Conservation (phyloP, 305 asterid species). For the Fraxinus greggii region DNA sequence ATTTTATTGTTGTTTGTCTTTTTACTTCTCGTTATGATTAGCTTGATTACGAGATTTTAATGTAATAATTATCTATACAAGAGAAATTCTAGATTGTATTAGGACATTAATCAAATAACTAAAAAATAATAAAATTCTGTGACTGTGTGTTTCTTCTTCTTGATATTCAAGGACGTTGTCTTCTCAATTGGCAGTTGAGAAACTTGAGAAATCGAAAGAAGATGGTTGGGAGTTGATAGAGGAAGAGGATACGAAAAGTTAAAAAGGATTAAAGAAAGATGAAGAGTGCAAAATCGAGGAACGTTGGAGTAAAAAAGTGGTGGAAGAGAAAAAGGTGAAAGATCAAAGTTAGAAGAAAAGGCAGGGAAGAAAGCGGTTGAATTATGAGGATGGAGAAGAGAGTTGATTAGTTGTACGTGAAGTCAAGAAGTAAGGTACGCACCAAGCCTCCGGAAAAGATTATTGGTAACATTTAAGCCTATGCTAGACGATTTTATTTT, state of each 20-base stretch:
- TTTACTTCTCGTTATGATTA: too few relatives aligned
- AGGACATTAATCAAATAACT: too few relatives aligned
- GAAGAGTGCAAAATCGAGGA: background rate
- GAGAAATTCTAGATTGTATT: too few relatives aligned
- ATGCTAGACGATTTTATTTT: too few relatives aligned
- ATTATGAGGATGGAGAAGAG: background rate
- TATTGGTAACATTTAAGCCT: too few relatives aligned
- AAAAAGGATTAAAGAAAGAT: conserved; percentile 21
- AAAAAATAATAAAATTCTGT: background rate
- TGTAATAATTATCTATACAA: too few relatives aligned
- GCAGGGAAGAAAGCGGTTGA: conserved; percentile 22
- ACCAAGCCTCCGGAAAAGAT: too few relatives aligned
- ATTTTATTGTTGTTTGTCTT: too few relatives aligned
- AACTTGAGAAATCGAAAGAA: conserved; percentile 28
- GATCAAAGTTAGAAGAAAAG: conserved; percentile 10
- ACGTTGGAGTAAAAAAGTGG: background rate
- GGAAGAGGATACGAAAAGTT: background rate
- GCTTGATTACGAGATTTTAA: too few relatives aligned
- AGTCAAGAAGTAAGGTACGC: background rate
- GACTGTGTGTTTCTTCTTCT: too few relatives aligned
- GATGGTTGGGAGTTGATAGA: conserved; percentile 9
- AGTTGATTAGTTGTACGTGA: background rate
- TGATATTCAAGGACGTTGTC: conserved; percentile 22
- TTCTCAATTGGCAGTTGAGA: conserved; percentile 31
- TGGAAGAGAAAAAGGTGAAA: conserved; percentile 3